Percentiles rank a stretch among this genome's conserved stretches.
phyloP scores from a whole-genome alignment of 768 basidiomycete species.

The Trametopsis cervina region DNA sequence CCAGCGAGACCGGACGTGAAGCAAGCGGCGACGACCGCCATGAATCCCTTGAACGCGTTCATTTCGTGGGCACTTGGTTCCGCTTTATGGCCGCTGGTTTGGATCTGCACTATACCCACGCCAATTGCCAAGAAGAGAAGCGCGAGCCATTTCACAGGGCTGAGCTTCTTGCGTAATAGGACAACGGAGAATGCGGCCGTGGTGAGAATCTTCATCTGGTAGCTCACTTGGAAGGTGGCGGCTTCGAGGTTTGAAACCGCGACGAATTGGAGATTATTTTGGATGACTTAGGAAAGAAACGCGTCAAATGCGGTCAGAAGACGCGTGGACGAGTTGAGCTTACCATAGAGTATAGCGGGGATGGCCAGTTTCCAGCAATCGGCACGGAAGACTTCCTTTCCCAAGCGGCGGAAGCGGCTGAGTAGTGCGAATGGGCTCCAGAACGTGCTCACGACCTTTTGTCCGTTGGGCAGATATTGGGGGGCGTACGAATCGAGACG shows the following conservation, averaged over 20 bases:
- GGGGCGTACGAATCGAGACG: neutral
- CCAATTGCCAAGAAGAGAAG: constrained; percentile 82
- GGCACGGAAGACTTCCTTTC: constrained; percentile 68
- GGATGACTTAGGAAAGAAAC: constrained; percentile 50
- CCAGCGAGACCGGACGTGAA: constrained; percentile 94
- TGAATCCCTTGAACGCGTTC: constrained; percentile 79
- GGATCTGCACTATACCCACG: constrained; percentile 71
- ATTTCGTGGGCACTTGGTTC: constrained; percentile 41
- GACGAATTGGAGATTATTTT: constrained; percentile 94
- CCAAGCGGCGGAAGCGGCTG: constrained; percentile 39
- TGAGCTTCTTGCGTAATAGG: constrained; percentile 70
- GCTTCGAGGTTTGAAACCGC: constrained; percentile 91
- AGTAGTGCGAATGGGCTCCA: neutral
- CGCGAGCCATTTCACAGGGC: constrained; percentile 74
- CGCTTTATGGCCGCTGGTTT: constrained; percentile 19
- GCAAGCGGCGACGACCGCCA: constrained; percentile 87
- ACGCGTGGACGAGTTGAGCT: constrained; percentile 11
- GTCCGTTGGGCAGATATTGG: neutral
- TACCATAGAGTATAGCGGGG: constrained; percentile 81
- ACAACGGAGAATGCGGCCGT: constrained; percentile 86
- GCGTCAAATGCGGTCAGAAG: neutral
- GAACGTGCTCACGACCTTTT: neutral
- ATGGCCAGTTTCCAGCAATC: constrained; percentile 99
- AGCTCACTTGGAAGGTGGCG: constrained; percentile 94
- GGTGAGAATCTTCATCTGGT: constrained; percentile 96